Conservation (phyloP, 371 early-diverging fungal genomes). For the Rhizopus microsporus region DNA sequence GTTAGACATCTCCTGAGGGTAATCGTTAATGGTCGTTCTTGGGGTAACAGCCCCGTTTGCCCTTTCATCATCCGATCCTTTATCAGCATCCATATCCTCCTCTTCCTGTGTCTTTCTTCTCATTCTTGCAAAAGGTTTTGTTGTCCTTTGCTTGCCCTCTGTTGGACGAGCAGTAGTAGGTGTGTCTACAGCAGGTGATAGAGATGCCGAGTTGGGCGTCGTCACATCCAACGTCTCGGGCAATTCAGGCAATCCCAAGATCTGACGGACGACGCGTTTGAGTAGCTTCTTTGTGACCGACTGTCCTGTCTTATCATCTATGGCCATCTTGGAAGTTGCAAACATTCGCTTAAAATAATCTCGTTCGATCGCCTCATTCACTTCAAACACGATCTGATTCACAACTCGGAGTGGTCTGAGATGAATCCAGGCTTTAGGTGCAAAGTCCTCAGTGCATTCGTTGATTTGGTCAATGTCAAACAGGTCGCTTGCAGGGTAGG, state of each 20-base stretch:
- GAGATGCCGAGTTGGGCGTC: neutral
- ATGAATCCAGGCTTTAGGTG: slow-evolving; percentile 46
- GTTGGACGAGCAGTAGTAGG: neutral
- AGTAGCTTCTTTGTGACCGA: slow-evolving; percentile 24
- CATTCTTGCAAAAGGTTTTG: neutral
- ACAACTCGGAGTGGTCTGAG: slow-evolving; percentile 39
- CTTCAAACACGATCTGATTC: slow-evolving; percentile 33
- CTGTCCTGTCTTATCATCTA: slow-evolving; percentile 25
- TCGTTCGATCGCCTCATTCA: slow-evolving; percentile 43
- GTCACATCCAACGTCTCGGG: neutral
- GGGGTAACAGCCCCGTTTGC: slow-evolving; percentile 8
- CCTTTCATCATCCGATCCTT: slow-evolving; percentile 31
- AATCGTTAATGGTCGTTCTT: slow-evolving; percentile 10
- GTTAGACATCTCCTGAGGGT: slow-evolving; percentile 17
- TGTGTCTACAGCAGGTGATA: neutral
- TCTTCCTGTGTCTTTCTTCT: slow-evolving; percentile 29
- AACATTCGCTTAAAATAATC: slow-evolving; percentile 47
- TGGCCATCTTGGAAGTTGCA: slow-evolving; percentile 42
- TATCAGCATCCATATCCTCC: slow-evolving; percentile 28
- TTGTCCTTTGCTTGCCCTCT: neutral
- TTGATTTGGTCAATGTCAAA: slow-evolving; percentile 45
- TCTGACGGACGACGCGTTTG: slow-evolving; percentile 31
- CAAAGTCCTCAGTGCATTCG: slow-evolving; percentile 43
- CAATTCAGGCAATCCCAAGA: slow-evolving; percentile 24
- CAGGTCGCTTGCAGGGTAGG: slow-evolving; percentile 40